Evolutionary conservation across 2,329 filamentous ascomycete genomes (phyloP).

Genomic region (Trichoderma koningii): DNA sequence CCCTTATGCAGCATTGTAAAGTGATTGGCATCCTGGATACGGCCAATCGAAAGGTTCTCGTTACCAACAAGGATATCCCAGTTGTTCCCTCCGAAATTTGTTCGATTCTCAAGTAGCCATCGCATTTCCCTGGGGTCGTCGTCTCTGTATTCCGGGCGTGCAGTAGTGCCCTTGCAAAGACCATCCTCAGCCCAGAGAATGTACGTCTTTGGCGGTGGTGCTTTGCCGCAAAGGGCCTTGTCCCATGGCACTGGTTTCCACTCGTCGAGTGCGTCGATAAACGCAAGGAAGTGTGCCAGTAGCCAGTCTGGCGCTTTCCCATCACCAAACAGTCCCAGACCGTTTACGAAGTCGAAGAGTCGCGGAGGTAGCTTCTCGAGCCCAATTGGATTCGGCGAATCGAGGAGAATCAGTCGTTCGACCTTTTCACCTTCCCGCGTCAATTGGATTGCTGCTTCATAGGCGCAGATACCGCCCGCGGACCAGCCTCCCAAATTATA

Average conservation of each 20-base stretch:
- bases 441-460: conserved; percentile 64
- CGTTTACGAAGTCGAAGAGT: conserved; percentile 71
- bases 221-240: conserved; percentile 39
- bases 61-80: conserved; percentile 68
- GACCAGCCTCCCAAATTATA: conserved; percentile 73
- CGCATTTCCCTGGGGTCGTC: conserved; percentile 46
- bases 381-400: conserved; percentile 64
- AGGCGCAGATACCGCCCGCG: conserved; percentile 72
- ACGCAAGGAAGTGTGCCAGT: conserved; percentile 70
- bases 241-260: conserved; percentile 66
- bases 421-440: conserved; percentile 58
- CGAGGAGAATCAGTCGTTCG: conserved; percentile 63
- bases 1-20: conserved; percentile 67
- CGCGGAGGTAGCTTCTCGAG: conserved; percentile 63
- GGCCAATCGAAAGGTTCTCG: conserved; percentile 13
- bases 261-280: conserved; percentile 66
- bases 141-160: conserved; percentile 41
- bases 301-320: conserved; percentile 68
- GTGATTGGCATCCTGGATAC: conserved; percentile 57
- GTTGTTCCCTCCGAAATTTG: conserved; percentile 68
- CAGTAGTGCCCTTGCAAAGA: conserved; percentile 66
- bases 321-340: conserved; percentile 69
- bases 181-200: conserved; percentile 72
- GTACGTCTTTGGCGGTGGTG: conserved; percentile 60
- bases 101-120: conserved; percentile 69